Evolutionary conservation across 2,329 filamentous ascomycete species (phyloP), one percentile per base, ranked within the genome.

Genomic region (Ophiostoma quercus): DNA sequence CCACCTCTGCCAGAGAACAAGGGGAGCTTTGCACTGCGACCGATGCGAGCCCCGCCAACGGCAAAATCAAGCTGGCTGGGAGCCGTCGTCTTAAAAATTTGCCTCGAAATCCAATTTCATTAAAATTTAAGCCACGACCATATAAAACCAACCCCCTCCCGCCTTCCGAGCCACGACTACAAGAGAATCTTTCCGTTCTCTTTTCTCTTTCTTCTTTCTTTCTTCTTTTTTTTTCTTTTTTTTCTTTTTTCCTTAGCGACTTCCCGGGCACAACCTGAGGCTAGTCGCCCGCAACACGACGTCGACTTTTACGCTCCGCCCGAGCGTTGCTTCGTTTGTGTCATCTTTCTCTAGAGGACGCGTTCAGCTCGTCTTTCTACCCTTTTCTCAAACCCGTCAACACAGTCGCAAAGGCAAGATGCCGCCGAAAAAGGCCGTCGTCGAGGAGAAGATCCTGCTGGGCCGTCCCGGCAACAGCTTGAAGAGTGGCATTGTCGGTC

Each of bases 401-500:
- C 37, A 62, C 84, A 77, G 83, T 60, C 71, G 70, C 84, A 77
- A 87, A 85, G 80, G 84, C 81, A 80, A 84, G 80, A 99, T 99
- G 95, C 86, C 92, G 82, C 95, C 95, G 80, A 99, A 99, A 87
- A 98, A 98, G 84, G 84, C 83, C 69, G 90, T 88, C 77, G 88
- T 92, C 77, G 91, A 97, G 86, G 92, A 98, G 87, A 98, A 98
- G 89, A 87, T 98, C 81, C 89, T 95, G 76, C 87, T 99, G 82
- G 95, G 95, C 81, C 87, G 95, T 79, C 95, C 95, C 75, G 95
- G 95, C 79, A 99, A 99, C 87, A 98, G 88, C 84, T 82, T 99
- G 82, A 99, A 98, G 88, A 97, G 92, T 85, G 96, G 95, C 84
- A 99, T 99, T 88, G 95, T 99, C 82, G 95, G 95, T 83, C 89